These are phyloP conservation scores for Solanum infundibuliforme DNA, from an alignment of 257 asterid genomes.

Conservation along the genomic window DNA sequence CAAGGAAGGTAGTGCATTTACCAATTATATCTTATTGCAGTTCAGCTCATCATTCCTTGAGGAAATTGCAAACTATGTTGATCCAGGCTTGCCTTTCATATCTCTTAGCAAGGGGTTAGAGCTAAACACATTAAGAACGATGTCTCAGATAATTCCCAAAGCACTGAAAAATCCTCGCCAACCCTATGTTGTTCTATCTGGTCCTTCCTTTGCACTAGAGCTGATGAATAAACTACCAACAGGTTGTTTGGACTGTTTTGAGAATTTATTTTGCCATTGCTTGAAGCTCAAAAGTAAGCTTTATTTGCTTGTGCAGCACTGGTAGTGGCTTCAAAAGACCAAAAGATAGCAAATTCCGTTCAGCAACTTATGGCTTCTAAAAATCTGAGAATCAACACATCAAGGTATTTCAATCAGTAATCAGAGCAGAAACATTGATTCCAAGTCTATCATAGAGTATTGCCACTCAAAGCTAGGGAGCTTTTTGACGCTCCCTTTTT, in stretches of 20 bases:
- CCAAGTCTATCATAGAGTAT: neutral
- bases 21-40: conserved; percentile 40
- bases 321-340: conserved; percentile 93
- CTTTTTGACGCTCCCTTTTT: neutral
- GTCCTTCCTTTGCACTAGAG: conserved; percentile 92
- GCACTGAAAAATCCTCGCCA: conserved; percentile 77
- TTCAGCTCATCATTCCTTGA: conserved; percentile 81
- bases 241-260: conserved; percentile 36
- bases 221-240: conserved; percentile 85
- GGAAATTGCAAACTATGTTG: conserved; percentile 61
- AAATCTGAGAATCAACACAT: conserved; percentile 71
- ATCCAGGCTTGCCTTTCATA: conserved; percentile 81
- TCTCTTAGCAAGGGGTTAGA: conserved; percentile 95
- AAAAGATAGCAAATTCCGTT: conserved; percentile 68
- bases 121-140: conserved; percentile 70
- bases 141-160: conserved; percentile 89
- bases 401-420: conserved; percentile 39
- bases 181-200: conserved; percentile 78
- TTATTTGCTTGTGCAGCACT: conserved; percentile 31
- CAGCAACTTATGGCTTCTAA: conserved; percentile 85
- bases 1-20: conserved; percentile 4
- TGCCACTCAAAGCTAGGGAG: neutral
- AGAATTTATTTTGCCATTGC: neutral
- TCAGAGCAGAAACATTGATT: neutral
- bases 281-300: neutral